A percentile compares a stretch with the other conserved stretches of the same genome.
Evolutionary conservation across 768 basidiomycete species (phyloP).

Genomic region (Mrakia blollopis): DNA sequence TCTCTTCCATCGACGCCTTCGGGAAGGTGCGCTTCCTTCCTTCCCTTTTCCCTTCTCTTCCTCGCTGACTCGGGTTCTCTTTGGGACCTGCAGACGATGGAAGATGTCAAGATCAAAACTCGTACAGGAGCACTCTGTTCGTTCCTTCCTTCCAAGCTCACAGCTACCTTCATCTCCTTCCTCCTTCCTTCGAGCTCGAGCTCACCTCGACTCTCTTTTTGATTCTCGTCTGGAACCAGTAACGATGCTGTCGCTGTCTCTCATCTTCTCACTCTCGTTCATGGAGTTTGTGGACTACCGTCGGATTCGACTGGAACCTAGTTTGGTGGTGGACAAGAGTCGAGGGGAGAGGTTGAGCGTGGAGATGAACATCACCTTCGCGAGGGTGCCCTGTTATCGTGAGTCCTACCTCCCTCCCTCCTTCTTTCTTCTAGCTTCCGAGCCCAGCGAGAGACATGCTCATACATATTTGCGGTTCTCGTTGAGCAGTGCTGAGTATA

Average conservation of each 20-base stretch:
- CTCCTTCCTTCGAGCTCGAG: slow-evolving; percentile 17
- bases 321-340: slow-evolving; percentile 88
- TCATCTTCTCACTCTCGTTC: slow-evolving; percentile 83
- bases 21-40: slow-evolving; percentile 67
- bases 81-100: slow-evolving; percentile 66
- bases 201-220: neutral
- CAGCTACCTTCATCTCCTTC: slow-evolving; percentile 9
- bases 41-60: neutral
- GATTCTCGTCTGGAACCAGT: slow-evolving; percentile 52
- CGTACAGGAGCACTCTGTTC: slow-evolving; percentile 82
- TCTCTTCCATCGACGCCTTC: slow-evolving; percentile 96
- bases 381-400: slow-evolving; percentile 96
- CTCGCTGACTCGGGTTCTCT: neutral
- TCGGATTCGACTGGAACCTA: slow-evolving; percentile 72
- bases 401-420: slow-evolving; percentile 47
- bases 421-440: neutral
- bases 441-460: neutral
- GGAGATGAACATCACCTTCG: slow-evolving; percentile 87
- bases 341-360: slow-evolving; percentile 92
- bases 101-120: slow-evolving; percentile 99
- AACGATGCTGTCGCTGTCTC: slow-evolving; percentile 82
- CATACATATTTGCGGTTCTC: neutral
- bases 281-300: slow-evolving; percentile 97
- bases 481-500: slow-evolving; percentile 71
- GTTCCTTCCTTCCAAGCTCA: slow-evolving; percentile 41